Evolutionary conservation across 805 yeast genomes (phyloP).

Genomic region (Aciculoconidium aculeatum): DNA sequence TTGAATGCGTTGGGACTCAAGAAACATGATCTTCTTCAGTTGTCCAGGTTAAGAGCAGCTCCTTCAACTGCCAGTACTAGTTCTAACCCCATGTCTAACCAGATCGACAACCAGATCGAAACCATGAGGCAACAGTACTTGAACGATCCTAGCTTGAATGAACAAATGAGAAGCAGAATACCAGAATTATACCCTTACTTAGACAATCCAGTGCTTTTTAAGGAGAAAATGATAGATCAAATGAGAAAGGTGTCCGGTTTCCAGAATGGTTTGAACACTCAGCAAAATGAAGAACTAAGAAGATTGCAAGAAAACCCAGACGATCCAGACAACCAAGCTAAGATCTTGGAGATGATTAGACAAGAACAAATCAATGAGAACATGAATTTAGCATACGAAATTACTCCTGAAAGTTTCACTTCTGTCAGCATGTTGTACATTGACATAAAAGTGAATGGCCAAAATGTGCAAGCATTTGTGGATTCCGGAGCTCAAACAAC

Average conservation of each 20-base stretch:
- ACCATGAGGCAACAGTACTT: constrained; percentile 43
- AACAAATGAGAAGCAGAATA: constrained; percentile 28
- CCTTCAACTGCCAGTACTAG: constrained; percentile 3
- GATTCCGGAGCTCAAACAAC: constrained; percentile 96
- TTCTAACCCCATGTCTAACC: constrained; percentile 2
- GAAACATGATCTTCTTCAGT: constrained; percentile 57
- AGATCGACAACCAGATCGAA: constrained; percentile 36
- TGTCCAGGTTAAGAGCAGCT: constrained; percentile 14
- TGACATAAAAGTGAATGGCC: constrained; percentile 70
- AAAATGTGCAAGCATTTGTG: constrained; percentile 83
- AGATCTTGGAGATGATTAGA: constrained; percentile 60
- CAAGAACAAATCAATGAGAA: constrained; percentile 77
- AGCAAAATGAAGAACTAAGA: constrained; percentile 37
- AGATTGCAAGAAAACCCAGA: constrained; percentile 60
- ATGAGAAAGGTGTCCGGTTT: constrained; percentile 14
- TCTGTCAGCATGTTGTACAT: constrained; percentile 80
- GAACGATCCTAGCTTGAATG: constrained; percentile 33
- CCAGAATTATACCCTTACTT: constrained; percentile 46
- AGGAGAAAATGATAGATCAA: constrained; percentile 28
- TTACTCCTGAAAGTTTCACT: constrained; percentile 86
- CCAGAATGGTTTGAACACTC: constrained; percentile 4
- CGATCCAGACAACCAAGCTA: constrained; percentile 60
- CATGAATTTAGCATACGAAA: constrained; percentile 72
- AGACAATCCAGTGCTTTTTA: constrained; percentile 45
- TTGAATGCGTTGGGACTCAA: constrained; percentile 43